A percentile compares a stretch with the other conserved stretches of the same genome.
These are phyloP conservation scores for Ogataea nitratoaversa DNA, from an alignment of 805 yeast species.

Conservation along the genomic window DNA sequence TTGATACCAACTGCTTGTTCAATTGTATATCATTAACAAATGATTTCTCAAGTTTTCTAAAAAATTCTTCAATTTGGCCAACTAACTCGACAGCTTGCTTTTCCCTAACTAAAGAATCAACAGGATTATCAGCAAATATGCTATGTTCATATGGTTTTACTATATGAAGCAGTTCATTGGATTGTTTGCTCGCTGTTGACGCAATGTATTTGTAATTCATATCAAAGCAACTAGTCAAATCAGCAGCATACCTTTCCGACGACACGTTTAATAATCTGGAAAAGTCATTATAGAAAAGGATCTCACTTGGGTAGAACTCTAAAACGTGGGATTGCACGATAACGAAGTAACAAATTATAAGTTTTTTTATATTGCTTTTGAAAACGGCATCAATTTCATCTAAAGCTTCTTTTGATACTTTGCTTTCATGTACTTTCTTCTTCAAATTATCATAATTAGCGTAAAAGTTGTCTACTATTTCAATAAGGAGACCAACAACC, in stretches of 20 bases:
- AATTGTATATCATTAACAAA: constrained; percentile 11
- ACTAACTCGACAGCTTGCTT: constrained; percentile 6
- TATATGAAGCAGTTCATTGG: constrained; percentile 5
- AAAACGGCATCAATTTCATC: constrained; percentile 22
- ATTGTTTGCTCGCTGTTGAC: constrained; percentile 5
- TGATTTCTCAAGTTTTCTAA: constrained; percentile 9
- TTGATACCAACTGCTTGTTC: constrained; percentile 20
- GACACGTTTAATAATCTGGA: constrained; percentile 22
- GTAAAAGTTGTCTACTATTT: constrained; percentile 17
- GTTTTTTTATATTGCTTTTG: constrained; percentile 24
- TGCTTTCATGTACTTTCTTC: constrained; percentile 4
- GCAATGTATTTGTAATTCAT: constrained; percentile 19
- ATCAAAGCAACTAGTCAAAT: constrained; percentile 20
- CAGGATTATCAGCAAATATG: constrained; percentile 18
- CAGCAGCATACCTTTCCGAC: constrained; percentile 11
- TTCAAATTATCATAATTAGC: constrained; percentile 15
- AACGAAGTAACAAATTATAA: constrained; percentile 25
- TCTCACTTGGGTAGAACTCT: constrained; percentile 19
- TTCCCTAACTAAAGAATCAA: constrained; percentile 9
- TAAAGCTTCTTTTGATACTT: constrained; percentile 9
- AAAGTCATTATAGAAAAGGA: constrained; percentile 32
- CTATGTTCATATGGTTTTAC: constrained; percentile 15
- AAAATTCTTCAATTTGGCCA: constrained; percentile 10
- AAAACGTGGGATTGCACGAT: constrained; percentile 15
- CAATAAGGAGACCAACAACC: constrained; percentile 11